phyloP scores from a whole-genome alignment of 192 early-diverging fungal genomes.

The Backusella tarrabulga region DNA sequence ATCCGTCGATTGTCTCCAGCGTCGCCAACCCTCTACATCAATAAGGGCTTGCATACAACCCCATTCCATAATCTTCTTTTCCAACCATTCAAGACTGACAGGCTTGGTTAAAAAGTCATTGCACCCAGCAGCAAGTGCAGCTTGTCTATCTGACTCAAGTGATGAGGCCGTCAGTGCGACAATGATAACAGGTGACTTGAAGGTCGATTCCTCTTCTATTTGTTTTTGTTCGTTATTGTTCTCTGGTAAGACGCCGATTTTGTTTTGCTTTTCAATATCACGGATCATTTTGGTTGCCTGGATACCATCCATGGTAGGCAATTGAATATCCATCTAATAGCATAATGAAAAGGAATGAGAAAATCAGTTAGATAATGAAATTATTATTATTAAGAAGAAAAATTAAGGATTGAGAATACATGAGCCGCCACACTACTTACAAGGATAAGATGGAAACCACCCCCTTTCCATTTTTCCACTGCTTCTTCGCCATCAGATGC shows the following conservation, averaged over 20 bases:
- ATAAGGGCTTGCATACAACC: slow-evolving; percentile 91
- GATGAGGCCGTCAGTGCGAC: slow-evolving; percentile 85
- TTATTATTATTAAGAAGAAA: too few species aligned
- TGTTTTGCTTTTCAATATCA: slow-evolving; percentile 47
- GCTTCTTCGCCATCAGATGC: slow-evolving; percentile 82
- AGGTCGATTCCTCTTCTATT: slow-evolving; percentile 24
- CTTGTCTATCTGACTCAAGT: slow-evolving; percentile 63
- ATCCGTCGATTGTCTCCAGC: slow-evolving; percentile 43
- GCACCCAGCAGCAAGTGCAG: slow-evolving; percentile 81
- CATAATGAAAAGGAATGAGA: background rate
- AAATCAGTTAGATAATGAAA: background rate
- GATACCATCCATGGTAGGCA: slow-evolving; percentile 73
- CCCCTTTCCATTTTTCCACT: slow-evolving; percentile 70
- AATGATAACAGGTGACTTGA: slow-evolving; percentile 76
- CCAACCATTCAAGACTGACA: slow-evolving; percentile 78
- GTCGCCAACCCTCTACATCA: slow-evolving; percentile 72
- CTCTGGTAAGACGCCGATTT: slow-evolving; percentile 53
- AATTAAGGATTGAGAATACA: background rate
- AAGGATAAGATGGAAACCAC: slow-evolving; percentile 65
- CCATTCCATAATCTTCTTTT: slow-evolving; percentile 88
- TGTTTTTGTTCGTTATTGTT: background rate
- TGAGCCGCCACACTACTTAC: slow-evolving; percentile 28
- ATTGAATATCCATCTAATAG: slow-evolving; percentile 68
- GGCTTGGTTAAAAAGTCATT: slow-evolving; percentile 93
- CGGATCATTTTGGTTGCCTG: slow-evolving; percentile 65